phyloP scores from a whole-genome alignment of 495 filamentous ascomycete genomes.

The Letharia lupina region DNA sequence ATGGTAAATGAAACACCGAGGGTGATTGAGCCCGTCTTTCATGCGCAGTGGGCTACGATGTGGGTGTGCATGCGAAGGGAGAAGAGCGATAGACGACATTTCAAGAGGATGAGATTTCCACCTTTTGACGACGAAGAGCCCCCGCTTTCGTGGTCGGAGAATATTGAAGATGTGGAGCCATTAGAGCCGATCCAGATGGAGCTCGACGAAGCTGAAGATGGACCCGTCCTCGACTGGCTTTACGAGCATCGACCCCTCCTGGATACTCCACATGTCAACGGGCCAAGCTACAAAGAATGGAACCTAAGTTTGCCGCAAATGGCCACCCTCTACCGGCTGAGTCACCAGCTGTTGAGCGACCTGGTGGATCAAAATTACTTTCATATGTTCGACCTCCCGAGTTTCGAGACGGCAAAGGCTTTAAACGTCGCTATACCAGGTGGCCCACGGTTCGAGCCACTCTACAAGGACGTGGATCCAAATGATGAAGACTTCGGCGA shows the following conservation, averaged over 20 bases:
- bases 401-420: conserved; percentile 93
- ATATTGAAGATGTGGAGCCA: conserved; percentile 97
- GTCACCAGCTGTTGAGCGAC: conserved; percentile 84
- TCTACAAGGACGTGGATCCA: conserved; percentile 98
- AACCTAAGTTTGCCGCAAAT: conserved; percentile 92
- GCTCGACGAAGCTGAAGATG: conserved; percentile 91
- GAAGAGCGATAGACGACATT: conserved; percentile 91
- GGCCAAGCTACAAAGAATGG: conserved; percentile 94
- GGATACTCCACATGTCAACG: conserved; percentile 91
- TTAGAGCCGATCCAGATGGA: conserved; percentile 99
- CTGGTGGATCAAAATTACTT: conserved; percentile 94
- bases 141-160: conserved; percentile 94
- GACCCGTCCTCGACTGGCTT: conserved; percentile 88
- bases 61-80: conserved; percentile 98
- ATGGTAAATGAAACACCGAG: conserved; percentile 94
- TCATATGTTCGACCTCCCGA: conserved; percentile 94
- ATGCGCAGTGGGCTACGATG: conserved; percentile 99
- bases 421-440: conserved; percentile 95
- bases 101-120: conserved; percentile 98
- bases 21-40: conserved; percentile 97
- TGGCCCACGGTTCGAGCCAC: conserved; percentile 91
- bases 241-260: conserved; percentile 90
- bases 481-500: conserved; percentile 99
- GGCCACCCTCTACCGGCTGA: conserved; percentile 88
- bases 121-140: conserved; percentile 99